phyloP scores from a whole-genome alignment of 2,329 filamentous ascomycete species.

The Thelonectria blattea region DNA sequence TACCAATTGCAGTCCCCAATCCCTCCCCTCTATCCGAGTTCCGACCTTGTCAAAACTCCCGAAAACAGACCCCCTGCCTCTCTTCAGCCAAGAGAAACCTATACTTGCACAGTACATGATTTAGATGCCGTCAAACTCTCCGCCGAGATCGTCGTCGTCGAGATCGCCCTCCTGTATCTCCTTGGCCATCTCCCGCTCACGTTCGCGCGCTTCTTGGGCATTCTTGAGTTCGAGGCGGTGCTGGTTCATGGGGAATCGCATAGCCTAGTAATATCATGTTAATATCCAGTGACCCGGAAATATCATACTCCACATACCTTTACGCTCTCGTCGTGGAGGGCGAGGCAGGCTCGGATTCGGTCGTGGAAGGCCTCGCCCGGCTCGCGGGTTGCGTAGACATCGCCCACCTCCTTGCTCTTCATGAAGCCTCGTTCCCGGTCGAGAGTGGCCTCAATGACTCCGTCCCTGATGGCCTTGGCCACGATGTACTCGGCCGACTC shows the following conservation, averaged over 20 bases:
- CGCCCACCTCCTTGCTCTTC: slow-evolving; percentile 96
- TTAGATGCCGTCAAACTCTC: slow-evolving; percentile 96
- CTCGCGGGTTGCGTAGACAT: slow-evolving; percentile 95
- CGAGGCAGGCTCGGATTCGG: slow-evolving; percentile 88
- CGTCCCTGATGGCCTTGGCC: slow-evolving; percentile 96
- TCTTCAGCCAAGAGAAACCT: slow-evolving; percentile 25
- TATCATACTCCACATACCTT: slow-evolving; percentile 64
- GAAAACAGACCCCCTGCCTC: slow-evolving; percentile 22
- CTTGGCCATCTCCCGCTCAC: slow-evolving; percentile 96
- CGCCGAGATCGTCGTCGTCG: slow-evolving; percentile 94
- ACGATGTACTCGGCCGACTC: slow-evolving; percentile 99
- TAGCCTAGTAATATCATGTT: slow-evolving; percentile 65
- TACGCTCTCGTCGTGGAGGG: slow-evolving; percentile 95
- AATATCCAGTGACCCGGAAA: slow-evolving; percentile 19
- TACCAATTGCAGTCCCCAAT: slow-evolving; percentile 20
- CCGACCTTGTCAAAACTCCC: not conserved
- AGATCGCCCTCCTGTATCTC: slow-evolving; percentile 98
- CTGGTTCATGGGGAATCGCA: slow-evolving; percentile 99
- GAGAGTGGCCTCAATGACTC: slow-evolving; percentile 92
- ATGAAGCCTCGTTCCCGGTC: slow-evolving; percentile 96
- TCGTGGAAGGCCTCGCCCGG: slow-evolving; percentile 98
- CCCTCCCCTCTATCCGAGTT: slow-evolving; percentile 27
- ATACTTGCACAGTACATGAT: slow-evolving; percentile 24
- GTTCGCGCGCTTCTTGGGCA: slow-evolving; percentile 95
- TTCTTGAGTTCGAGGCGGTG: slow-evolving; percentile 97